phyloP scores from a whole-genome alignment of 2,329 filamentous ascomycete genomes.

The Cordyceps cateniannulata region DNA sequence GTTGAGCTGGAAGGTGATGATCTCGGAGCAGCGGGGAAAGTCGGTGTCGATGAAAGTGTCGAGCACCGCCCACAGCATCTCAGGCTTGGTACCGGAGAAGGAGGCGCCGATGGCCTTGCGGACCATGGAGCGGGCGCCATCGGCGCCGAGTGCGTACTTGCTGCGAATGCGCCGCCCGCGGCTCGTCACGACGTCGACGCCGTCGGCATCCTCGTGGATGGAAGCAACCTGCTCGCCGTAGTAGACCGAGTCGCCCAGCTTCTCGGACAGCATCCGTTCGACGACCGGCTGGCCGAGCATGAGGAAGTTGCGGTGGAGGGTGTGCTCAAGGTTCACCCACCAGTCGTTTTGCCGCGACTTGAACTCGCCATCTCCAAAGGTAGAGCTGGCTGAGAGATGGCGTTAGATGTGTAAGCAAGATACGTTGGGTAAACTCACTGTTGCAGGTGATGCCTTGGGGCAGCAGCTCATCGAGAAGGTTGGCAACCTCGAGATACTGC shows the following conservation, averaged over 20 bases:
- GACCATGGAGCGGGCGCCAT: constrained; percentile 44
- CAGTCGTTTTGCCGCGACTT: constrained; percentile 40
- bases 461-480: constrained; percentile 35
- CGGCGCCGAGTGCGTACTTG: constrained; percentile 44
- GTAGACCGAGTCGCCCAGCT: constrained; percentile 27
- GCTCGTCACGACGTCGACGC: constrained; percentile 31
- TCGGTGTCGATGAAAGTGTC: constrained; percentile 44
- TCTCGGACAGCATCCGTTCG: constrained; percentile 31
- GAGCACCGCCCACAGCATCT: constrained; percentile 43
- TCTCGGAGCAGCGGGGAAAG: constrained; percentile 39
- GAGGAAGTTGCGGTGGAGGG: constrained; percentile 40
- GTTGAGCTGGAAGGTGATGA: constrained; percentile 40
- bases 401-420: background rate
- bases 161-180: constrained; percentile 27
- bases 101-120: constrained; percentile 32
- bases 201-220: constrained; percentile 52
- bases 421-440: constrained; percentile 27
- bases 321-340: constrained; percentile 40
- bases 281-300: constrained; percentile 44
- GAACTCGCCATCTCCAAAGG: constrained; percentile 39
- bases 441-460: constrained; percentile 41
- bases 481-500: constrained; percentile 39
- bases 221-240: constrained; percentile 32
- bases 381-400: constrained; percentile 37
- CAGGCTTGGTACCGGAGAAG: constrained; percentile 41